These are phyloP conservation scores for Aurantiochytrium sp. DNA, from an alignment of 108 stramenopile species.

Conservation along the genomic window DNA sequence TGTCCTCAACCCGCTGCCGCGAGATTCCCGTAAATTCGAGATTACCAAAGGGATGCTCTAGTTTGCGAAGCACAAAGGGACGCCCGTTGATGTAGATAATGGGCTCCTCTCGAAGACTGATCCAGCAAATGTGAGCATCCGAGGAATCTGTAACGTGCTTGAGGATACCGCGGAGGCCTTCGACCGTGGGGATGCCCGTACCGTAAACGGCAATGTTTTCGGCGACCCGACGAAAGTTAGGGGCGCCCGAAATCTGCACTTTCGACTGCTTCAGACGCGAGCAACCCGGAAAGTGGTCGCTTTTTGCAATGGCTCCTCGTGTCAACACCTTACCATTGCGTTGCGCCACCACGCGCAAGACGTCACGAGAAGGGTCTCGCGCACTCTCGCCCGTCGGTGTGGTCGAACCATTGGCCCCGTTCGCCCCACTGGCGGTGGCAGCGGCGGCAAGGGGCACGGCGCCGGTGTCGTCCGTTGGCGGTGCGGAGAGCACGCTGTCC, in stretches of 20 bases:
- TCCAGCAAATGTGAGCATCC: not conserved
- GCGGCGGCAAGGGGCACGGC: not conserved
- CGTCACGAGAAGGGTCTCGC: not conserved
- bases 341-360: not conserved
- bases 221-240: not conserved
- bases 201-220: not conserved
- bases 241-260: not conserved
- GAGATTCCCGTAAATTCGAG: not conserved
- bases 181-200: slow-evolving; percentile 13
- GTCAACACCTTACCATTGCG: slow-evolving; percentile 9
- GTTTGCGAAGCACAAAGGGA: slow-evolving; percentile 5
- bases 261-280: not conserved
- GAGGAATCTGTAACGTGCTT: not conserved
- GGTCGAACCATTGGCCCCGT: not conserved
- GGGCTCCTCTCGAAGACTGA: slow-evolving; percentile 15
- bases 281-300: slow-evolving; percentile 15
- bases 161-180: not conserved
- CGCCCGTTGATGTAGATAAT: slow-evolving; percentile 4
- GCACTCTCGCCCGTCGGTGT: not conserved
- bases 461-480: not conserved
- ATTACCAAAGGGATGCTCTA: slow-evolving; percentile 4
- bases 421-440: not conserved
- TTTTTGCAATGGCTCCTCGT: not conserved
- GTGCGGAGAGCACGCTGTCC: not conserved
- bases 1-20: not conserved